phyloP scores from a whole-genome alignment of 768 basidiomycete genomes.

The Tremella yokohamensis region DNA sequence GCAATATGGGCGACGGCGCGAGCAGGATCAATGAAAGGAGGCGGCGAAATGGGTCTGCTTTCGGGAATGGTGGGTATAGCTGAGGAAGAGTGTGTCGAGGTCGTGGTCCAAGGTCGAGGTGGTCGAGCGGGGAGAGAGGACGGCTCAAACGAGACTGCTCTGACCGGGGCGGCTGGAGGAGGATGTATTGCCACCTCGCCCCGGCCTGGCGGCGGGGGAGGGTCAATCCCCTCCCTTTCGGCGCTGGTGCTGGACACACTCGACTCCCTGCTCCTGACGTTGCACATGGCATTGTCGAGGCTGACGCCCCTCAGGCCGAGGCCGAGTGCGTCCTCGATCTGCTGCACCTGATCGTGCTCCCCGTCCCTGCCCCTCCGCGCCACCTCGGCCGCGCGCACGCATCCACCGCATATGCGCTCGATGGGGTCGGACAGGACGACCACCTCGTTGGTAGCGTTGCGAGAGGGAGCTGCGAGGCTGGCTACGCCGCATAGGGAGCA shows the following conservation, averaged over 20 bases:
- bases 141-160: background rate
- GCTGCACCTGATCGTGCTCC: constrained; percentile 2
- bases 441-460: constrained; percentile 13
- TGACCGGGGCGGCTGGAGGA: no score
- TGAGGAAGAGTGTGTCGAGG: background rate
- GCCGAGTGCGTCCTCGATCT: constrained; percentile 3
- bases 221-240: constrained; percentile 1
- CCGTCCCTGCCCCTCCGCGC: background rate
- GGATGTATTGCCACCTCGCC: no score
- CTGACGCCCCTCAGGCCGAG: no score
- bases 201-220: background rate
- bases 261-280: background rate
- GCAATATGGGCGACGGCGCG: background rate
- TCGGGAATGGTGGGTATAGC: constrained; percentile 1
- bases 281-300: no score
- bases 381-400: constrained; percentile 14
- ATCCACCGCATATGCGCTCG: constrained; percentile 36
- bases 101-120: constrained; percentile 30
- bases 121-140: constrained; percentile 36
- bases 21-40: background rate
- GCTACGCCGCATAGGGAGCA: constrained; percentile 40
- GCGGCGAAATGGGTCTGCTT: constrained; percentile 6
- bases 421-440: constrained; percentile 29
- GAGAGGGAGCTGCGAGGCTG: constrained; percentile 8
- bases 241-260: background rate